Percentiles rank a stretch among this genome's conserved stretches.
These are phyloP conservation scores for Metschnikowia continentalis DNA, from an alignment of 805 yeast species.

Conservation along the genomic window DNA sequence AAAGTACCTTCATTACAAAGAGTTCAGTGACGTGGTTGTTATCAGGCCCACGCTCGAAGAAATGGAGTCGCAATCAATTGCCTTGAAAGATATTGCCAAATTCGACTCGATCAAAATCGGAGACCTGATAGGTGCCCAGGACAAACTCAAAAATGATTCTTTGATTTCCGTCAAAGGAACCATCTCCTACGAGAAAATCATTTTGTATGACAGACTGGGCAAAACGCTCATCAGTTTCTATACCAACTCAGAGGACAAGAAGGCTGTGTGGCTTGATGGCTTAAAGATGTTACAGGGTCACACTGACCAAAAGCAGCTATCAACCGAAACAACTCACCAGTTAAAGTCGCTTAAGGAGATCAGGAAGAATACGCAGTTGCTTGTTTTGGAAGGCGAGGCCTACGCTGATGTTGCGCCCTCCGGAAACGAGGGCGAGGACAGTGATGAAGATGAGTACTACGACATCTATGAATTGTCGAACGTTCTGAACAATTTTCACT, in stretches of 20 bases:
- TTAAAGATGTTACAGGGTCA: constrained; percentile 45
- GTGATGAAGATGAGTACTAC: constrained; percentile 27
- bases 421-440: constrained; percentile 15
- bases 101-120: constrained; percentile 50
- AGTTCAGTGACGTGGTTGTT: constrained; percentile 45
- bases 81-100: constrained; percentile 46
- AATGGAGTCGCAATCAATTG: constrained; percentile 50
- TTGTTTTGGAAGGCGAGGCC: constrained; percentile 28
- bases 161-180: constrained; percentile 56
- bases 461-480: constrained; percentile 24
- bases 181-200: constrained; percentile 52
- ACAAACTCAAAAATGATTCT: constrained; percentile 38
- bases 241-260: constrained; percentile 64
- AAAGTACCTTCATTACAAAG: constrained; percentile 55
- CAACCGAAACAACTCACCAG: constrained; percentile 36
- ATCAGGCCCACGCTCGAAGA: constrained; percentile 54
- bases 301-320: constrained; percentile 29
- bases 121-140: constrained; percentile 39
- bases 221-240: constrained; percentile 53
- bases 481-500: constrained; percentile 24
- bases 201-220: constrained; percentile 41
- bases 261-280: constrained; percentile 78
- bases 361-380: constrained; percentile 38
- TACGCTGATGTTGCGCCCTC: constrained; percentile 16
- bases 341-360: constrained; percentile 31